Conservation (phyloP, 495 filamentous ascomycete species). For the Penicillium simplicissimum region DNA sequence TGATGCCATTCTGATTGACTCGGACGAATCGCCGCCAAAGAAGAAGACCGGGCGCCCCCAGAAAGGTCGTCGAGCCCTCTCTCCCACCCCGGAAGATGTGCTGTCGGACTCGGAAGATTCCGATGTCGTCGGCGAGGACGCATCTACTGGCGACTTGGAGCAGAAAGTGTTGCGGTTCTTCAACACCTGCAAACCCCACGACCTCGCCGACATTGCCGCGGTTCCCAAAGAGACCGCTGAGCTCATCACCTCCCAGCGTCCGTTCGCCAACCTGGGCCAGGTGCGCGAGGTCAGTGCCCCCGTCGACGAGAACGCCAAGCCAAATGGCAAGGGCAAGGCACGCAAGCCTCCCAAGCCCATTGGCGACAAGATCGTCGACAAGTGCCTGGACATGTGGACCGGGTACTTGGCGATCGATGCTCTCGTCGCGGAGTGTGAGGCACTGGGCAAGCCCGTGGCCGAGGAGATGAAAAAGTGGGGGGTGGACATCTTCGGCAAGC, state of each 20-base stretch:
- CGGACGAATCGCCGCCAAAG: slow-evolving; percentile 36
- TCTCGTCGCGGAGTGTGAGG: slow-evolving; percentile 70
- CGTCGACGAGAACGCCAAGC: slow-evolving; percentile 41
- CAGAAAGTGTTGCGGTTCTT: slow-evolving; percentile 72
- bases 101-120: slow-evolving; percentile 55
- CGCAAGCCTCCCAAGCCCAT: slow-evolving; percentile 55
- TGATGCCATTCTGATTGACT: slow-evolving; percentile 22
- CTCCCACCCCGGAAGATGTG: slow-evolving; percentile 43
- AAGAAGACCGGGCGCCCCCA: slow-evolving; percentile 54
- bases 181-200: slow-evolving; percentile 71
- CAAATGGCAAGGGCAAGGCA: slow-evolving; percentile 46
- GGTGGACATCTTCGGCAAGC: slow-evolving; percentile 69
- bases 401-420: slow-evolving; percentile 79
- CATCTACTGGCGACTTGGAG: slow-evolving; percentile 48
- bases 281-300: slow-evolving; percentile 62
- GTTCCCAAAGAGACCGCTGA: slow-evolving; percentile 66
- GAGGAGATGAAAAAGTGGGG: slow-evolving; percentile 75
- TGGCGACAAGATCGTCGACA: slow-evolving; percentile 72
- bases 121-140: slow-evolving; percentile 50
- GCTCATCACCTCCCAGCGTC: slow-evolving; percentile 64
- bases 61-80: slow-evolving; percentile 53
- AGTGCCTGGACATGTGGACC: slow-evolving; percentile 68
- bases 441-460: slow-evolving; percentile 65
- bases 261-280: slow-evolving; percentile 62
- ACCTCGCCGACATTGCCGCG: slow-evolving; percentile 75